Base-by-base conservation (phyloP, 2,329 filamentous ascomycete genomes). In the Botryotinia narcissicola region DNA sequence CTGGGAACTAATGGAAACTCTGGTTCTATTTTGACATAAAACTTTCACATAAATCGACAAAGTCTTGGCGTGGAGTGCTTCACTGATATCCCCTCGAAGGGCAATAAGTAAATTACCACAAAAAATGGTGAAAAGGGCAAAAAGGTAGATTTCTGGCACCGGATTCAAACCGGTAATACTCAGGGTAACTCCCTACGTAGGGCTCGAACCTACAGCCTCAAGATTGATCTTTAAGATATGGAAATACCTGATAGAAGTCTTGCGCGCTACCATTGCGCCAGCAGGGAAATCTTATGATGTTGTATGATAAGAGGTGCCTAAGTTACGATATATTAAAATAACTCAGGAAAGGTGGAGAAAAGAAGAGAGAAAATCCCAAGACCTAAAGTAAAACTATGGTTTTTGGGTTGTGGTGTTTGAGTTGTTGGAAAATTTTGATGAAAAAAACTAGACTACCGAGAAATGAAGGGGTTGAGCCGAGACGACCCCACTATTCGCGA, bases 221-320 rank as follows among this genome's bases (percentile, higher is more conserved):
- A 67, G 64, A 67, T 37, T n/a, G n/a, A n/a, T n/a, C n/a, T n/a
- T n/a, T n/a, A n/a, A n/a, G n/a, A n/a, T n/a, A n/a, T n/a, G n/a
- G n/a, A n/a, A n/a, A n/a, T n/a, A n/a, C n/a, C n/a, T n/a, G 1
- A 37, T 40, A 67, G 64, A 67, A 67, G 64, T 67, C 64, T 67
- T 67, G 46, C 64, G 64, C 64, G 64, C 64, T 67, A 67, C 64
- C 64, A 67, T 67, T 67, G 64, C 64, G 64, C 64, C 64, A 67
- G 64, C 64, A 67, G 64, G 64, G 64, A 67, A 67, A 67, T 67
- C 64, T 54, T 40, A 7, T 20, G 32, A 22, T 40, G 0, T 29
- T 51, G 7, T n/a, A 8, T 37, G 0, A 0, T 0, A 0, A 0
- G 0, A 0, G 0, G 0, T 0, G 0, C 2, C 22, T 29, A 67